These are phyloP conservation scores for Aquilaria malaccensis DNA, from an alignment of 345 rosid genomes.

Conservation along the genomic window DNA sequence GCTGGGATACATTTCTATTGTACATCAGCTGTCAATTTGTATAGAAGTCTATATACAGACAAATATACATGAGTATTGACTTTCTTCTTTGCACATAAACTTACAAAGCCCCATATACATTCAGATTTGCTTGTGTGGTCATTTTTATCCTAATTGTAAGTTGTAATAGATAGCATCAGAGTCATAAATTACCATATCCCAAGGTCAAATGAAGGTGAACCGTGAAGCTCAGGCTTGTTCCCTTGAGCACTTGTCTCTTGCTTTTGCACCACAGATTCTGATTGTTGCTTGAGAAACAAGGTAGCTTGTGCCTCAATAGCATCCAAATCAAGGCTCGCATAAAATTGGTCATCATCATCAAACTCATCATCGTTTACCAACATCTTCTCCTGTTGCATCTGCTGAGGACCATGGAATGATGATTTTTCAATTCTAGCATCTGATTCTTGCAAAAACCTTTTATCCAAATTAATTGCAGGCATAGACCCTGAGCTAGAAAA, in stretches of 20 bases:
- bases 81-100: too few species aligned
- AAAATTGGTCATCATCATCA: constrained; percentile 69
- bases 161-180: too few species aligned
- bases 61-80: too few species aligned
- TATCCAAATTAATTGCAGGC: constrained; percentile 53
- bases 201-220: constrained; percentile 85
- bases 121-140: too few species aligned
- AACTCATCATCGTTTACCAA: constrained; percentile 14
- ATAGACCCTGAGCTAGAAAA: constrained; percentile 30
- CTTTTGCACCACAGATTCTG: constrained; percentile 24
- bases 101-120: too few species aligned
- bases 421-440: constrained; percentile 20
- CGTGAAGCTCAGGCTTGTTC: constrained; percentile 15
- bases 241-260: constrained; percentile 19
- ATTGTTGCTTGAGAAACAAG: constrained; percentile 36
- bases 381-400: constrained; percentile 11
- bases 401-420: constrained; percentile 14
- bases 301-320: constrained; percentile 83
- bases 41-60: too few species aligned
- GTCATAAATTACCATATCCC: constrained; percentile 42
- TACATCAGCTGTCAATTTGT: too few species aligned
- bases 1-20: too few species aligned
- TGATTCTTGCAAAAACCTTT: constrained; percentile 26
- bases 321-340: constrained; percentile 64
- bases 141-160: too few species aligned